Conservation (phyloP, 1,284 basidiomycete genomes). For the Phylloporus gajari region DNA sequence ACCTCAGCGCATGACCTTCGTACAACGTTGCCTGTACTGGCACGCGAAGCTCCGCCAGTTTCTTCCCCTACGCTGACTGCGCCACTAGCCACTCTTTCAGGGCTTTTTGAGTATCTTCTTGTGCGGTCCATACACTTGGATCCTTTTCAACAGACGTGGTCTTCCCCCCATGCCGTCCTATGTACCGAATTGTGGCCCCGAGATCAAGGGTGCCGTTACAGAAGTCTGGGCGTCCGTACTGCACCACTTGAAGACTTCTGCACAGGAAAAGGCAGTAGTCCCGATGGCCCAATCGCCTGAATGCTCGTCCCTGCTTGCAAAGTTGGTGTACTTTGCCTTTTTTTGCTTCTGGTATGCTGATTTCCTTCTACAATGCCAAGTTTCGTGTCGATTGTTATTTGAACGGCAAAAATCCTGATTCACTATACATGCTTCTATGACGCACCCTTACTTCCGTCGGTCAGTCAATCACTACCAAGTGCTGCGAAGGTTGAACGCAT, state of each 20-base stretch:
- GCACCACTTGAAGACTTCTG: conserved; percentile 66
- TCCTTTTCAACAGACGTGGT: conserved; percentile 69
- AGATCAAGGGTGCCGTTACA: conserved; percentile 75
- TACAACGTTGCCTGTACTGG: conserved; percentile 69
- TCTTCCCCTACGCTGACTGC: conserved; percentile 68
- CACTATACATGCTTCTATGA: conserved; percentile 66
- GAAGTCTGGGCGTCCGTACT: conserved; percentile 83
- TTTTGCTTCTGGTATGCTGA: conserved; percentile 11
- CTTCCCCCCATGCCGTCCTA: conserved; percentile 54
- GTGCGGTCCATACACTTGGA: conserved; percentile 64
- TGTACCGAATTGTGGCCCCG: conserved; percentile 69
- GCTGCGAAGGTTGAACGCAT: conserved; percentile 41
- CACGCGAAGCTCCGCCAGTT: conserved; percentile 59
- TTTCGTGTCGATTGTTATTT: conserved; percentile 68
- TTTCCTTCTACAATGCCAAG: conserved; percentile 47
- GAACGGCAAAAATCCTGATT: conserved; percentile 52
- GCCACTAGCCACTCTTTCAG: conserved; percentile 72
- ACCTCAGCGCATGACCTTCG: conserved; percentile 75
- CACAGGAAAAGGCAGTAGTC: conserved; percentile 63
- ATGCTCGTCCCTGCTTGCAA: conserved; percentile 77
- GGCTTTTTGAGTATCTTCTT: conserved; percentile 75
- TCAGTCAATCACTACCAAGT: conserved; percentile 21
- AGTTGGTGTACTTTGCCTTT: conserved; percentile 51
- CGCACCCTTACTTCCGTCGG: conserved; percentile 79
- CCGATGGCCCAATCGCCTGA: conserved; percentile 71